Base-by-base conservation (phyloP, 2,329 filamentous ascomycete species). In the Dendrostoma leiphaemia region DNA sequence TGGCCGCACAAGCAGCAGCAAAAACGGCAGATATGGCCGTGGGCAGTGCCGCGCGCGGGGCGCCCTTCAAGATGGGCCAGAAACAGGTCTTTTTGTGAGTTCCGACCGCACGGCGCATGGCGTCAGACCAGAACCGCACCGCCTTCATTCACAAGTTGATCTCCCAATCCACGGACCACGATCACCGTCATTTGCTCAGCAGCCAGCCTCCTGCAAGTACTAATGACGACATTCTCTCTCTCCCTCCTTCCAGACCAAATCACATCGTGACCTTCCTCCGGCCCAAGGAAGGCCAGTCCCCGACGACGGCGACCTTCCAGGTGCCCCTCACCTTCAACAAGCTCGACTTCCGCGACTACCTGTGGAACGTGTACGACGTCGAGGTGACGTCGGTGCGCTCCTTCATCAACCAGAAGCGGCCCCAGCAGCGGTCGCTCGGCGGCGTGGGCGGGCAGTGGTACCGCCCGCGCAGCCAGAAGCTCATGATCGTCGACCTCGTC, bases 241-340 rank as follows among this genome's bases (percentile, higher is more conserved):
- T n/a, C n/a, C n/a, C n/a, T n/a, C n/a, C 12, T 48, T n/a, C 31
- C 66, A 96, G 92, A 57, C 93, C 93, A 49, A 85, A 88, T 67
- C 90, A 95, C 74, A 83, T 85, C 60, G 77, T 97, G 66, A 86
- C 88, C 57, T 83, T 97, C 65, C 77, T 96, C 64, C 88, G 86
- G 62, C 72, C 79, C 62, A 88, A 85, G 55, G 83, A 84, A 28
- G 79, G 82, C 62, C 82, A 89, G 51, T 86, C 90, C 7, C 85
- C 92, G 19, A 88, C 85, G 69, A 91, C 90, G 69, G 94, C 93
- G 60, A 88, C 86, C 64, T 99, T 99, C 83, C 81, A 87, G 65
- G 93, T 97, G 29, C 94, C 94, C 10, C 81, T 97, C 63, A 85
- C 83, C 64, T 91, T 97, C 79, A 96, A 91, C 79, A 99, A 99